Evolutionary conservation across 2,329 filamentous ascomycete genomes (phyloP).

Genomic region (Lojkania enalia): DNA sequence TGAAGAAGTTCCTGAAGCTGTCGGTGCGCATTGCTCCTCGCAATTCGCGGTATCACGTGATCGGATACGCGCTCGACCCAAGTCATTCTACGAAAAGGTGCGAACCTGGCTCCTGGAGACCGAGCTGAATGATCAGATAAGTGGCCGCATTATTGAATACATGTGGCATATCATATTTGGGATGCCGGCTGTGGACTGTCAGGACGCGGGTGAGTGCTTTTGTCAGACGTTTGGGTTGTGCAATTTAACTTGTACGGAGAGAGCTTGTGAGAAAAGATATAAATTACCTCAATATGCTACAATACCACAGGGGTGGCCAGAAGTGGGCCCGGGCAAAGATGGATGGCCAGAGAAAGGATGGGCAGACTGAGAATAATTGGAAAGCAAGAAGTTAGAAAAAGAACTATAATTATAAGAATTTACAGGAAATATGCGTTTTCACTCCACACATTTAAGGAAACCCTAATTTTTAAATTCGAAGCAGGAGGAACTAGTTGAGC

Average conservation of each 20-base stretch:
- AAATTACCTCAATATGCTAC: conserved; percentile 58
- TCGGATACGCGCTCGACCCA: conserved; percentile 47
- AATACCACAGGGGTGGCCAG: conserved; percentile 64
- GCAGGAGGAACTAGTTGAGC: no score
- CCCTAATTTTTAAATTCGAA: no score
- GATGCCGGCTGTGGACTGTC: conserved; percentile 56
- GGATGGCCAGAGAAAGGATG: conserved; percentile 26
- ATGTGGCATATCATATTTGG: conserved; percentile 54
- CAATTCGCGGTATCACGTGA: conserved; percentile 55
- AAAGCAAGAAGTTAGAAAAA: no score
- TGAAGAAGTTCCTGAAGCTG: conserved; percentile 42
- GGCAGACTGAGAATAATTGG: conserved; percentile 25
- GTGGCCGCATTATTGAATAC: conserved; percentile 58
- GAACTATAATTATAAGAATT: no score
- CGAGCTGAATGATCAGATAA: conserved; percentile 49
- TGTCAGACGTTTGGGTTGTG: conserved; percentile 67
- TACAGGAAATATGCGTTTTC: no score
- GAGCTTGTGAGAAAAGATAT: conserved; percentile 60
- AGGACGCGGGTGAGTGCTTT: conserved; percentile 63
- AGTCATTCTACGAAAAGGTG: conserved; percentile 51
- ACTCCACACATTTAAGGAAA: no score
- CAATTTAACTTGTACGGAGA: conserved; percentile 45
- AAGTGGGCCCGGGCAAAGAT: conserved; percentile 43
- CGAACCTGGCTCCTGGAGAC: conserved; percentile 54
- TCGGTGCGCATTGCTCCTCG: conserved; percentile 55